Evolutionary conservation across 192 early-diverging fungal species (phyloP).

Genomic region (Backusella circina): DNA sequence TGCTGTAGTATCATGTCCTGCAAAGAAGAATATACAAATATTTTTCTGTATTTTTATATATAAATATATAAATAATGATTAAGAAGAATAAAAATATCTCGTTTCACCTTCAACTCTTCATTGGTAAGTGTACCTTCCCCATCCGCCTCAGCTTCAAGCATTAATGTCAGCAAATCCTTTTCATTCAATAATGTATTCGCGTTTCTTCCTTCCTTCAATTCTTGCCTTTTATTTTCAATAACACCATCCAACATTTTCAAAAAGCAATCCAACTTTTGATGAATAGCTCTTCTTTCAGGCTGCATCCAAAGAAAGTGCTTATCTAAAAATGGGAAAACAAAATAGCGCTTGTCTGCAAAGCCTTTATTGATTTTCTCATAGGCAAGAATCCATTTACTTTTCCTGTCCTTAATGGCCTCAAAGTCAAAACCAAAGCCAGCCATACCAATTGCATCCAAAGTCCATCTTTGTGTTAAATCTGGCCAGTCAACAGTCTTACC

Average conservation of each 20-base stretch:
- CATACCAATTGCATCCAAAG: conserved; percentile 26
- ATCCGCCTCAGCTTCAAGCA: conserved; percentile 19
- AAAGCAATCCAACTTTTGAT: conserved; percentile 6
- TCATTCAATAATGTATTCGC: conserved; percentile 6
- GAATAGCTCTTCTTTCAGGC: neutral
- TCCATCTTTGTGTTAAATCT: conserved; percentile 15
- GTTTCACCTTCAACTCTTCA: neutral
- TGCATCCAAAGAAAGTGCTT: neutral
- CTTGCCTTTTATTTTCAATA: conserved; percentile 6
- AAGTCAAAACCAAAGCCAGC: conserved; percentile 43
- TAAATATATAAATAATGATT: neutral
- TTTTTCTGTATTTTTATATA: conserved; percentile 2
- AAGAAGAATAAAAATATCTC: neutral
- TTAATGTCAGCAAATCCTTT: conserved; percentile 25
- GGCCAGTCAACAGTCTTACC: conserved; percentile 3
- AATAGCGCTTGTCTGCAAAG: conserved; percentile 25
- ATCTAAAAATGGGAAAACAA: conserved; percentile 47
- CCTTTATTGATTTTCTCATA: conserved; percentile 45
- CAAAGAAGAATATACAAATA: conserved; percentile 47
- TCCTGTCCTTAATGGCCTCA: conserved; percentile 40
- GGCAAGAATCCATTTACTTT: conserved; percentile 36
- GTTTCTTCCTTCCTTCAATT: neutral
- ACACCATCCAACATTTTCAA: neutral
- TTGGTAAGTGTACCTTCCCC: neutral
- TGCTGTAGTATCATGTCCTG: conserved; percentile 56